These are phyloP conservation scores for Lachnellula cervina DNA, from an alignment of 2,329 filamentous ascomycete species.

Conservation along the genomic window DNA sequence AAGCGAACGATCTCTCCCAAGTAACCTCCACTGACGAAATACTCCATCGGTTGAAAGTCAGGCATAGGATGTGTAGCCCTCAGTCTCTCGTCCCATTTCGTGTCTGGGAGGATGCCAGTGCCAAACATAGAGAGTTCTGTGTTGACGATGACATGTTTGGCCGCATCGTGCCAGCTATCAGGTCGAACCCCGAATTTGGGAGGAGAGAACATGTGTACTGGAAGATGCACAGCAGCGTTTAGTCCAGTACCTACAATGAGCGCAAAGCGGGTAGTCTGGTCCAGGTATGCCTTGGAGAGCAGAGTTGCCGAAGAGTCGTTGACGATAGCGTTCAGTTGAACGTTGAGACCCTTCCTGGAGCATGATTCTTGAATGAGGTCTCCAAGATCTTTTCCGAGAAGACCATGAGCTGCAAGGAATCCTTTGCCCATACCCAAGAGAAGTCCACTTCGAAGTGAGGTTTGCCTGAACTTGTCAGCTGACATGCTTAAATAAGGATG, in stretches of 20 bases:
- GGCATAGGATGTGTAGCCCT: constrained; percentile 49
- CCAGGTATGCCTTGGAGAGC: constrained; percentile 55
- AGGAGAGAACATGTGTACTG: constrained; percentile 49
- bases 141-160: constrained; percentile 61
- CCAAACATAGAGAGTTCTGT: constrained; percentile 66
- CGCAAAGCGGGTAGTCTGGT: constrained; percentile 55
- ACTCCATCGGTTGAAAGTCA: constrained; percentile 58
- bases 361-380: constrained; percentile 54
- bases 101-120: constrained; percentile 51
- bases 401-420: constrained; percentile 53
- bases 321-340: constrained; percentile 56
- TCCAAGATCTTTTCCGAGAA: constrained; percentile 56
- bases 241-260: constrained; percentile 64
- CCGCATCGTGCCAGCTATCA: constrained; percentile 50
- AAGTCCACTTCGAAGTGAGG: constrained; percentile 54
- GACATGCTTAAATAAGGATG: constrained; percentile 5
- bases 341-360: constrained; percentile 40
- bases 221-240: constrained; percentile 61
- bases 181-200: constrained; percentile 54
- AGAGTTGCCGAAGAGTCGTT: constrained; percentile 66
- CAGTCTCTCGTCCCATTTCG: constrained; percentile 55
- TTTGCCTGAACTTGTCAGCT: constrained; percentile 48
- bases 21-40: constrained; percentile 61
- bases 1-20: constrained; percentile 60
- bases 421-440: constrained; percentile 62